phyloP scores from a whole-genome alignment of 2,329 filamentous ascomycete genomes.

The Coniochaeta prunicola region DNA sequence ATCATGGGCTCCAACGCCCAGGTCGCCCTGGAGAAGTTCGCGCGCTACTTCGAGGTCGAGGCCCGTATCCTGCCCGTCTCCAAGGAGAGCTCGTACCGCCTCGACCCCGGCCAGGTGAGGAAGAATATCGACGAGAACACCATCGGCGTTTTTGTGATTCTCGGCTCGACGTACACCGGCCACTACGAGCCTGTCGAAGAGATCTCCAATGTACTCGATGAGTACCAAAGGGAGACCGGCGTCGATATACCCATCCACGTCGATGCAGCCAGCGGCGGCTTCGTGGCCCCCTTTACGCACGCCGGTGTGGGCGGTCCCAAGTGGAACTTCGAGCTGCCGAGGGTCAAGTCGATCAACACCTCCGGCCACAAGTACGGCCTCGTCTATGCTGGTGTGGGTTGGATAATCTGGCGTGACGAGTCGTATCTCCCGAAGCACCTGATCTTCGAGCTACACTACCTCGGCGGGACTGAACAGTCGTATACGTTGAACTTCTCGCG shows the following conservation, averaged over 20 bases:
- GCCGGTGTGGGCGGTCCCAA: conserved; percentile 47
- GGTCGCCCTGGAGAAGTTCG: conserved; percentile 67
- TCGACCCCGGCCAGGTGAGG: conserved; percentile 57
- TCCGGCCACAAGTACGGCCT: conserved; percentile 54
- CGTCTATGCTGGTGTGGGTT: conserved; percentile 61
- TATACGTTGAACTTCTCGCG: conserved; percentile 69
- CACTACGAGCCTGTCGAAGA: conserved; percentile 67
- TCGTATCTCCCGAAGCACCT: conserved; percentile 58
- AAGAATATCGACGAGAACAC: conserved; percentile 69
- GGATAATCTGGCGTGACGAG: conserved; percentile 64
- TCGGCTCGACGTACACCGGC: conserved; percentile 67
- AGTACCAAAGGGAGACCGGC: conserved; percentile 54
- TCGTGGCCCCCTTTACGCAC: conserved; percentile 54
- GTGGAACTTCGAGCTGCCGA: conserved; percentile 56
- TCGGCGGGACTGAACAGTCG: conserved; percentile 63
- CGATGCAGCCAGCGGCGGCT: conserved; percentile 54
- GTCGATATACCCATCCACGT: conserved; percentile 62
- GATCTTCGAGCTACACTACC: conserved; percentile 63
- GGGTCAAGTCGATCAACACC: conserved; percentile 60
- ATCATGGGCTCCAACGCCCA: conserved; percentile 70
- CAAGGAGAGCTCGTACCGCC: conserved; percentile 49
- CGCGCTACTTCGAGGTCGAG: conserved; percentile 68
- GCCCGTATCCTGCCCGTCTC: conserved; percentile 57
- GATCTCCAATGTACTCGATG: conserved; percentile 57
- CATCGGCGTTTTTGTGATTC: conserved; percentile 67